A percentile compares a stretch with the other conserved stretches of the same genome.
phyloP scores from a whole-genome alignment of 495 filamentous ascomycete species.

The Lentithecium fluviatile region DNA sequence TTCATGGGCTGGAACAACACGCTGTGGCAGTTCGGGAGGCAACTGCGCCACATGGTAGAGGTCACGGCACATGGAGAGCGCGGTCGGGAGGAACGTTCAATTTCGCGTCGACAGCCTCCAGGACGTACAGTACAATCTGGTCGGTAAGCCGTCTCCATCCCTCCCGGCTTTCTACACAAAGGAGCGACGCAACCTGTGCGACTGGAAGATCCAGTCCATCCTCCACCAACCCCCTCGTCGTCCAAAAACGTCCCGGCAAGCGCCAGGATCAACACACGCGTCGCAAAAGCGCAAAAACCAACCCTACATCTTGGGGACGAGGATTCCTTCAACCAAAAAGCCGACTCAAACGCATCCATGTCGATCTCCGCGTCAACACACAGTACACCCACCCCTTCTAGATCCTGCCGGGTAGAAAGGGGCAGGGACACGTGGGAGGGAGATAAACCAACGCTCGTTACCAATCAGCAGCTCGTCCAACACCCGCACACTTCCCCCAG shows the following conservation, averaged over 20 bases:
- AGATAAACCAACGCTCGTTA: conserved; percentile 41
- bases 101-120: background rate
- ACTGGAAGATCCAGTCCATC: background rate
- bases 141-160: background rate
- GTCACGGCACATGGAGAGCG: background rate
- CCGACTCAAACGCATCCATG: conserved; percentile 31
- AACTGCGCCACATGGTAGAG: too few relatives aligned
- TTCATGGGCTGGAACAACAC: too few relatives aligned
- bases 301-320: conserved; percentile 37
- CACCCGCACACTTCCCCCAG: conserved; percentile 11
- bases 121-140: background rate
- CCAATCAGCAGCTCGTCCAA: conserved; percentile 36
- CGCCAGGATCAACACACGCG: conserved; percentile 20
- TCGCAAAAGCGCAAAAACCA: conserved; percentile 32
- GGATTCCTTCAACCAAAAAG: conserved; percentile 28
- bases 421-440: conserved; percentile 11
- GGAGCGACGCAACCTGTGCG: background rate
- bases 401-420: background rate
- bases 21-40: too few relatives aligned
- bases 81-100: background rate
- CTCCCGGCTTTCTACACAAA: background rate
- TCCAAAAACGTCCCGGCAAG: conserved; percentile 13
- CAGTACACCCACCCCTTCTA: background rate
- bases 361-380: conserved; percentile 30
- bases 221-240: background rate